Evolutionary conservation across 2,329 filamentous ascomycete species (phyloP), one percentile per base, ranked within the genome.

Genomic region (Pseudogymnoascus sp.): DNA sequence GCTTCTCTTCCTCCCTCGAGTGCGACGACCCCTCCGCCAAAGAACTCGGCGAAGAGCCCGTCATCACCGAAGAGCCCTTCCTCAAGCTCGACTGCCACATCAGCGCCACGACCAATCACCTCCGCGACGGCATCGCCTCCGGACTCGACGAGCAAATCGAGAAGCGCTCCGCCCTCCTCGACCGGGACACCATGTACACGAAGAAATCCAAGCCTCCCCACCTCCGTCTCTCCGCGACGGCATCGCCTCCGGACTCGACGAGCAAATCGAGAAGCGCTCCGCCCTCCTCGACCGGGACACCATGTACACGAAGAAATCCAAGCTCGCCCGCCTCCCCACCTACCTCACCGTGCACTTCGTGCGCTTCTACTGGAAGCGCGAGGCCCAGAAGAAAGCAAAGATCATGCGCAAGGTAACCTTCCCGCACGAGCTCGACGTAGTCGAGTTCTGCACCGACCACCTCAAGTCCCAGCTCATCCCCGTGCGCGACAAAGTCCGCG

Each of bases 341-440:
- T 97, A 99, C 73, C 82, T 99, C 47, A 94, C 94, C 0, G 90
- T 99, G 3, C 94, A 99, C 75, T 96, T 99, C 73, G 90, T 99
- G 61, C 90, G 94, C 66, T 99, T 99, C 78, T 97, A 93, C 78
- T 99, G 94, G 94, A 93, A 96, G 72, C 86, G 88, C 53, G 91
- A 96, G 67, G 91, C 90, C 3, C 88, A 95, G 75, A 97, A 97
- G 80, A 99, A 99, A 81, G 92, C 93, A 67, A 99, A 99, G 82
- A 99, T 99, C 69, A 93, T 99, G 90, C 90, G 92, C 72, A 99
- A 97, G 77, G 94, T 99, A 62, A 93, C 91, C 0, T 99, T 99
- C 72, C 93, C 93, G 6, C 86, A 90, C 58, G 94, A 99, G 75
- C 79, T 99, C 35, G 94, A 99, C 70, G 85, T 90, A 38, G 86